These are phyloP conservation scores for Penicillium diatomitis DNA, from an alignment of 495 filamentous ascomycete genomes.

Conservation along the genomic window DNA sequence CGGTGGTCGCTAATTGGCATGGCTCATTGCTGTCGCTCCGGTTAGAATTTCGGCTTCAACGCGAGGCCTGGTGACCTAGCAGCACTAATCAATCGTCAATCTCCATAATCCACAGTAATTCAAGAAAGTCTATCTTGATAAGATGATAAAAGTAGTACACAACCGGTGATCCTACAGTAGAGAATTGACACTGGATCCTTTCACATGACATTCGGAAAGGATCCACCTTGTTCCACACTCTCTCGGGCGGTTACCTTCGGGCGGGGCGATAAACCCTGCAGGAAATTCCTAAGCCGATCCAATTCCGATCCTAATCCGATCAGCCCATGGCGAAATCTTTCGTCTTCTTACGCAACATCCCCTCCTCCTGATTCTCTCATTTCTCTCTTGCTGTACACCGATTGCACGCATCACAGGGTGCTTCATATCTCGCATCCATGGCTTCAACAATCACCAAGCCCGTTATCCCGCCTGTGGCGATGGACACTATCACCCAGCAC, in stretches of 20 bases:
- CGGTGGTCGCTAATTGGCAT: too few species aligned
- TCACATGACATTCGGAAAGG: background rate
- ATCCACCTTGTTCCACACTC: background rate
- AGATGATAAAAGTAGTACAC: too few species aligned
- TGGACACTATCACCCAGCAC: constrained; percentile 53
- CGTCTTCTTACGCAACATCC: background rate
- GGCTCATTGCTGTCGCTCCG: too few species aligned
- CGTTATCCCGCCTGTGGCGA: constrained; percentile 45
- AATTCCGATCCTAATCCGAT: constrained; percentile 3
- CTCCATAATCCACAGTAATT: too few species aligned
- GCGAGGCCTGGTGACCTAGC: too few species aligned
- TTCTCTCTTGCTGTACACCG: background rate
- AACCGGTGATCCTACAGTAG: too few species aligned
- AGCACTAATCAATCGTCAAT: too few species aligned
- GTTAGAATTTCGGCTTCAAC: too few species aligned
- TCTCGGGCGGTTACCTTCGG: constrained; percentile 14
- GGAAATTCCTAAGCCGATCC: constrained; percentile 2
- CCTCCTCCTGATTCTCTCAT: background rate
- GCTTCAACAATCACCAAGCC: constrained; percentile 21
- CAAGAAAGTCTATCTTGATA: too few species aligned
- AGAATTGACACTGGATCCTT: too few species aligned
- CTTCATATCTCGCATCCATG: constrained; percentile 5
- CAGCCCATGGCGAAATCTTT: constrained; percentile 9
- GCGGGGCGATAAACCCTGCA: constrained; percentile 7
- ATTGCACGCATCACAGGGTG: background rate